A percentile compares a stretch with the other conserved stretches of the same genome.
Evolutionary conservation across 371 early-diverging fungal species (phyloP).

Genomic region (Circinella umbellata): DNA sequence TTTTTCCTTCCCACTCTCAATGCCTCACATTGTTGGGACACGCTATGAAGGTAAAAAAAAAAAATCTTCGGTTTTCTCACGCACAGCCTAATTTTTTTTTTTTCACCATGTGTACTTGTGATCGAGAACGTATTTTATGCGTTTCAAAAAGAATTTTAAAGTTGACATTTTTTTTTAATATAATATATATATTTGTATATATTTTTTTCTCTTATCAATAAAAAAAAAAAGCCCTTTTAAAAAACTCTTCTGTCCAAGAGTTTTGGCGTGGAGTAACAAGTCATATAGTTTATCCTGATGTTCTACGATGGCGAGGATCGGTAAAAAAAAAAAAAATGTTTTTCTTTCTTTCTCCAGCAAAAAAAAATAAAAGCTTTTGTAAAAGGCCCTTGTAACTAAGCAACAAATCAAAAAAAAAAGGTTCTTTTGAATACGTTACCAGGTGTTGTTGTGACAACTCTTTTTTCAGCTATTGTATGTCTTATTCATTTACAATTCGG

Average conservation of each 20-base stretch:
- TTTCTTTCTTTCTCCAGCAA: background rate
- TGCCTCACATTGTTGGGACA: background rate
- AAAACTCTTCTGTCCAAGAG: background rate
- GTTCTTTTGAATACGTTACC: slow-evolving; percentile 42
- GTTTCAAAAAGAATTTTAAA: no score
- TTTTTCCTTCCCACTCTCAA: background rate
- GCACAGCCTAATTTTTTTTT: no score
- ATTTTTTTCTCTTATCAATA: background rate
- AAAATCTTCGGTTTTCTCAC: no score
- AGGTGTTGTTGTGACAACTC: slow-evolving; percentile 31
- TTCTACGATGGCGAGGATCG: slow-evolving; percentile 48
- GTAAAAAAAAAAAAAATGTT: slow-evolving; percentile 21
- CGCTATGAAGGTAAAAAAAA: slow-evolving; percentile 9
- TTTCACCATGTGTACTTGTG: background rate
- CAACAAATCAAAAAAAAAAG: slow-evolving; percentile 17
- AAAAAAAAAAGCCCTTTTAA: slow-evolving; percentile 11
- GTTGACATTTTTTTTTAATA: no score
- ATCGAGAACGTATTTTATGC: no score
- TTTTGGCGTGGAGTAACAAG: slow-evolving; percentile 21
- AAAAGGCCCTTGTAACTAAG: background rate
- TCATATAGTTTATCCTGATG: slow-evolving; percentile 37
- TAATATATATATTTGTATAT: no score
- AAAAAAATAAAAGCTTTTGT: background rate
- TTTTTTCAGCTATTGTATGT: slow-evolving; percentile 35
- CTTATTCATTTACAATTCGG: slow-evolving; percentile 28